Base-by-base conservation (phyloP, 177 flowering plant species). In the Tripterygium wilfordii region DNA sequence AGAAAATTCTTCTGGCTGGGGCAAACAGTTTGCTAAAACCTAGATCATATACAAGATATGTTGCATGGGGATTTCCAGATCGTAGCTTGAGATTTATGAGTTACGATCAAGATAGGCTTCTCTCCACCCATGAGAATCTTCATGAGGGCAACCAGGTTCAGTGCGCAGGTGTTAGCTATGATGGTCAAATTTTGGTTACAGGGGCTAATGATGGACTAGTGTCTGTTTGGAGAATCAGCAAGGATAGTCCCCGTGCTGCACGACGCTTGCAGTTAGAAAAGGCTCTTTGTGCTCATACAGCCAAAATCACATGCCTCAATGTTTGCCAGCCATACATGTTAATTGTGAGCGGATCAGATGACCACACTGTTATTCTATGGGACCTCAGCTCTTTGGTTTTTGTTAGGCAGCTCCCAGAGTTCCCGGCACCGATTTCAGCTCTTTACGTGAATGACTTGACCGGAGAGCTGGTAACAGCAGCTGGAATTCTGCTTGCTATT, bases 31-130 rank as follows among this genome's bases (percentile, higher is more conserved):
- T 87, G 60, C 86, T 94, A 22, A 94, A 94, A 62, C 99, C 99
- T 12, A 63, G 73, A 60, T 78, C 95, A 4, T 85, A 72, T 49
- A 67, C 77, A 44, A 85, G 81, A 67, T 87, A 84, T 54, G 79
- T 94, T 23, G 78, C 91, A 32, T 94, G 99, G 99, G 99, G 99
- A 26, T 94, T 84, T 53, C 92, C 96, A 2, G 99, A 94, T 63
- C 80, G 88, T 45, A 89, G 92, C 64, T 66, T 94, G 79, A 71
- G 99, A 61, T 79, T 89, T 60, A 45, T 89, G 66, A 78, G 80
- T 64, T 85, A 89, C 60, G 96, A 94, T 60, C 97, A 86, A 49
- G 97, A 94, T 45, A 74, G 61, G 51, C 96, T 94, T 17, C 78
- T 89, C 25, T 87, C 96, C 0, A 89, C 99, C 5, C 99, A 94